Evolutionary conservation across 805 yeast species (phyloP).

Genomic region (Maudiozyma bulderi): DNA sequence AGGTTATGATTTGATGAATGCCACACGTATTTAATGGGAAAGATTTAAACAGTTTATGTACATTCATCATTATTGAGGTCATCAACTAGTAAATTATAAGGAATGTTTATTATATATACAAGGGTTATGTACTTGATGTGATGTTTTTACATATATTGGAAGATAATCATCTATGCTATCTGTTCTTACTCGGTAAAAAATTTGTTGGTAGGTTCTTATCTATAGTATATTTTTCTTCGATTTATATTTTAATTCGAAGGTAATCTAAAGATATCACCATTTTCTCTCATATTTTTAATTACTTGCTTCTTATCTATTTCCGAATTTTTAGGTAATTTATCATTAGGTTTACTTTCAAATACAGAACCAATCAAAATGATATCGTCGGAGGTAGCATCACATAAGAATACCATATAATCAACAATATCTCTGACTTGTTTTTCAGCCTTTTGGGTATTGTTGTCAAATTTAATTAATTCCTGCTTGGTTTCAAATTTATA

Average conservation of each 20-base stretch:
- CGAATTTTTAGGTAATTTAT: slow-evolving; percentile 26
- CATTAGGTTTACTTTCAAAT: slow-evolving; percentile 46
- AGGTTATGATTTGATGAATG: too few species aligned
- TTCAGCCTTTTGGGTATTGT: slow-evolving; percentile 36
- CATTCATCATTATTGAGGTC: too few species aligned
- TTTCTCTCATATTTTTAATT: slow-evolving; percentile 22
- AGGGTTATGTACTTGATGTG: too few species aligned
- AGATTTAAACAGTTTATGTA: too few species aligned
- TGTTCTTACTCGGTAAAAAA: too few species aligned
- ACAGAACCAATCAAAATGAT: slow-evolving; percentile 55
- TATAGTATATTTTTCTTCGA: neutral
- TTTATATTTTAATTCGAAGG: slow-evolving; percentile 1
- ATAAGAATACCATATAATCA: slow-evolving; percentile 52
- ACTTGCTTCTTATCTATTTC: slow-evolving; percentile 19
- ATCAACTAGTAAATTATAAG: too few species aligned
- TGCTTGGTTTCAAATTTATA: slow-evolving; percentile 58
- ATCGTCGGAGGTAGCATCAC: slow-evolving; percentile 51
- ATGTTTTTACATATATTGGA: too few species aligned
- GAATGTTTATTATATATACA: too few species aligned
- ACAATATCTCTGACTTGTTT: slow-evolving; percentile 43
- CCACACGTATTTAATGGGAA: too few species aligned
- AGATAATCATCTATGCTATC: too few species aligned
- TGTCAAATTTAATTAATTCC: slow-evolving; percentile 41
- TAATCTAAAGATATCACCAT: slow-evolving; percentile 26
- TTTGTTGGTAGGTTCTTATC: neutral